Base-by-base conservation (phyloP, 768 basidiomycete genomes). In the Mycena metata region DNA sequence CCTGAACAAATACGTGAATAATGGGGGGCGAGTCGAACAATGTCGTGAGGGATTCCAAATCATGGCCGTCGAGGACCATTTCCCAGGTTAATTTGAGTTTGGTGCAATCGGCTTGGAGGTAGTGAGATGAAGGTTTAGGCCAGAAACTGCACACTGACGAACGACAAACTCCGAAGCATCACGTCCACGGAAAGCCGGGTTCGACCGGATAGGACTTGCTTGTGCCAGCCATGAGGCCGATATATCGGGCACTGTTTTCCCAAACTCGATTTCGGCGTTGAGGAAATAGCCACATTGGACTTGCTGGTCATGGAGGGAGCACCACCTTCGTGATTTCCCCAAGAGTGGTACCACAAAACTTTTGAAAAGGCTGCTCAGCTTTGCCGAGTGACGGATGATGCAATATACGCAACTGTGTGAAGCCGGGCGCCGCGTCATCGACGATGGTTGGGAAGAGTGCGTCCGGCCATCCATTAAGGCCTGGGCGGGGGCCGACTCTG, bases 1-100 rank as follows among this genome's bases (percentile, higher is more conserved):
- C 39, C 17, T 62, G 43, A 43, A 62, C 36, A 19, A 51, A 62
- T 8, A 51, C 60, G 43, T 62, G 60, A 9, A 60, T n/a, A 2
- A 8, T 8, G 19, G 26, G 24, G 4, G 57, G 59, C 12, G 39
- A 10, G 13, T 4, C 26, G 11, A 2, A 12, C 0, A 59, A 8
- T 23, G 36, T 23, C 11, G 50, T 10, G 7, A 51, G 15, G 2
- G 17, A 7, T 16, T 15, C 26, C 2, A 8, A 8, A 13, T 51
- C 12, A 10, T 51, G 3, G 13, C 24, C 10, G 3, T 7, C 24
- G 2, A 33, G 11, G 1, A 30, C 19, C 50, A 51, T 51, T 33
- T 51, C 50, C 50, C 50, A 51, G 5, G 8, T 16, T 15, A 51
- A 13, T 16, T 51, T 15, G 16, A 51, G 50, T 13, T 10, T 23